These are phyloP conservation scores for Schizophyllum amplum DNA, from an alignment of 1,284 basidiomycete species.

Conservation along the genomic window DNA sequence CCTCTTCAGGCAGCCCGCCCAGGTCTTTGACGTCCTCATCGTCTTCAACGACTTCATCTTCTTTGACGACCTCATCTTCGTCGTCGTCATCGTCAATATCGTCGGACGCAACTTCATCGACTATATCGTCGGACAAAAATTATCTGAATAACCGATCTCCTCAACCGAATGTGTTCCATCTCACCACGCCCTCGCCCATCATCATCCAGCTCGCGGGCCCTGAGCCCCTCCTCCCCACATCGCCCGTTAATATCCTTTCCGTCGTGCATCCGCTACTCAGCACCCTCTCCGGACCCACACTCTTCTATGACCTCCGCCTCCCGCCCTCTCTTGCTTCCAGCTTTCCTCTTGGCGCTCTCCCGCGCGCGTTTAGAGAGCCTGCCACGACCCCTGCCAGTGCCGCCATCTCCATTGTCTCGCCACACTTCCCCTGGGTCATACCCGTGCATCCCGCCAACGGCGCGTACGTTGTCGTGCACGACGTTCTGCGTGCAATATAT, in stretches of 20 bases:
- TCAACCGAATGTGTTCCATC: not conserved
- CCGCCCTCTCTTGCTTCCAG: not conserved
- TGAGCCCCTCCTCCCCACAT: not conserved
- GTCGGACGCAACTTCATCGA: not conserved
- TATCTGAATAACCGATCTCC: not conserved
- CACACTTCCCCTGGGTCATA: not conserved
- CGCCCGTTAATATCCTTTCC: not conserved
- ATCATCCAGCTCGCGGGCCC: not conserved
- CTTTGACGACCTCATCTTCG: too few species aligned
- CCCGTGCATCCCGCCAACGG: not conserved
- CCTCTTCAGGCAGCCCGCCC: not conserved
- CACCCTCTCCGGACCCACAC: not conserved
- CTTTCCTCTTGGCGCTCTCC: not conserved
- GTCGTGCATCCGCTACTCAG: not conserved
- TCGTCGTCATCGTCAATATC: not conserved
- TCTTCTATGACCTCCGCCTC: not conserved
- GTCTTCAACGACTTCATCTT: not conserved
- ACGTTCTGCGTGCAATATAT: not conserved
- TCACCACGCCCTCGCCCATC: not conserved
- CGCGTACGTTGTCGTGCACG: not conserved
- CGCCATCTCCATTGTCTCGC: not conserved
- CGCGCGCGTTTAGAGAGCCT: not conserved
- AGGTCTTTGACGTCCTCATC: not conserved
- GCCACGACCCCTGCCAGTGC: not conserved
- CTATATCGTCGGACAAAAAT: not conserved